Base-by-base conservation (phyloP, 2,329 filamentous ascomycete species). In the Trichoderma atrobrunneum region DNA sequence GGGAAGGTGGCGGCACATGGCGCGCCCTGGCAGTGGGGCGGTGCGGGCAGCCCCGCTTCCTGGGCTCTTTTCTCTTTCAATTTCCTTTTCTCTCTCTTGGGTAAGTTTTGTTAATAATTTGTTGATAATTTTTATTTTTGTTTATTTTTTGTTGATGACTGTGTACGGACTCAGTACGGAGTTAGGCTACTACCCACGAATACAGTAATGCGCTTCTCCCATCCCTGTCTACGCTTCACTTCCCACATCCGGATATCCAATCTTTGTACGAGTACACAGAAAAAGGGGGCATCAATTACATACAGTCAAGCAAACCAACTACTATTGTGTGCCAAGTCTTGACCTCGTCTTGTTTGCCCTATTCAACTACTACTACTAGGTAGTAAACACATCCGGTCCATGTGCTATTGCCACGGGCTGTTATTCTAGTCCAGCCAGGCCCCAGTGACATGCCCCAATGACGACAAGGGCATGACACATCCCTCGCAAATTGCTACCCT, bases 1-100 rank as follows among this genome's bases (percentile, higher is more conserved):
- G 70, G 70, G 66, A 65, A 63, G 63, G 70, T 67, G 70, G 63
- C 70, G 70, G 70, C 70, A 72, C 70, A 72, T 72, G 70, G 70
- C 70, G 56, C 62, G 70, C 70, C 70, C 70, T 72, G 70, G 48
- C 57, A 57, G 70, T 68, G 70, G 70, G 67, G 69, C 21, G 36
- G 39, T 60, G 32, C 26, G 32, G 32, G 10, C 64, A 51, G 48
- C 62, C 63, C 51, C 63, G 63, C 56, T 39, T 60, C 21, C 32
- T 54, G 62, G 12, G 11, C 59, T 10, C 26, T 28, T 16, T 43
- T 21, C n/a, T 34, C 51, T 57, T 34, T 65, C 10, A 39, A 16
- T n/a, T 68, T 10, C 39, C 26, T 30, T 11, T 48, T 21, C 14
- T 30, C 28, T 8, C 30, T 34, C 30, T 34, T 36, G 34, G 34